These are phyloP conservation scores for Auricularia cornea DNA, from an alignment of 768 basidiomycete genomes.

Conservation along the genomic window DNA sequence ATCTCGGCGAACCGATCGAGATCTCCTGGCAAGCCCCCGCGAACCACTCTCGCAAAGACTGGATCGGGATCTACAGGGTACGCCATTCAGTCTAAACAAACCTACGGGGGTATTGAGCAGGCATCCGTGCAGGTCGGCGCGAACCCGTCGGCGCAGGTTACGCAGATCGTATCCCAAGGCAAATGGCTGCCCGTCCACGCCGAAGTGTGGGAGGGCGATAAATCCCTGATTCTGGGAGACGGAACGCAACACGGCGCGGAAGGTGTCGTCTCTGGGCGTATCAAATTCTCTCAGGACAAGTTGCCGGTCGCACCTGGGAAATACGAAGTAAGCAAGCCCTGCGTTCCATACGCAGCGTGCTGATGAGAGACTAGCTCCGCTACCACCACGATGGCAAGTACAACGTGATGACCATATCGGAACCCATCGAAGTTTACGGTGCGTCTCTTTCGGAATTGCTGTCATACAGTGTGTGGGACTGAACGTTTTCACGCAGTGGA, in stretches of 20 bases:
- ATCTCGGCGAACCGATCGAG: slow-evolving; percentile 83
- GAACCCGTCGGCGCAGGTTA: slow-evolving; percentile 75
- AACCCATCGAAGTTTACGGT: slow-evolving; percentile 88
- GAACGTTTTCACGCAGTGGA: slow-evolving; percentile 43
- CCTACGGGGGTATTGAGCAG: background rate
- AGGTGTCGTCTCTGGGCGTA: slow-evolving; percentile 37
- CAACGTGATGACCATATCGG: slow-evolving; percentile 83
- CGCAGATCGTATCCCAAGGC: slow-evolving; percentile 75
- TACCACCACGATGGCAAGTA: slow-evolving; percentile 98
- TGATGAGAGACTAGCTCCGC: slow-evolving; percentile 42
- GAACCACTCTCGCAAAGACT: slow-evolving; percentile 84
- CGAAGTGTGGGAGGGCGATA: slow-evolving; percentile 90
- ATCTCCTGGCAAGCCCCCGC: slow-evolving; percentile 83
- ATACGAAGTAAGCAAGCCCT: slow-evolving; percentile 60
- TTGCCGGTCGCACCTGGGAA: slow-evolving; percentile 80
- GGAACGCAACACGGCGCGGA: slow-evolving; percentile 33
- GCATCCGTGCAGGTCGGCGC: slow-evolving; percentile 61
- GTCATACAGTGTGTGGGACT: background rate
- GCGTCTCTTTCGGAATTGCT: slow-evolving; percentile 19
- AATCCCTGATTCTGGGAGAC: slow-evolving; percentile 39
- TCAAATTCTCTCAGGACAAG: slow-evolving; percentile 68
- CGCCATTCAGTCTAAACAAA: slow-evolving; percentile 10
- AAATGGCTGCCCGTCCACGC: slow-evolving; percentile 90
- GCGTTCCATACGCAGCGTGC: background rate
- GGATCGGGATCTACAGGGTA: slow-evolving; percentile 91